Evolutionary conservation across 345 rosid genomes (phyloP).

Genomic region (Linum lewisii): DNA sequence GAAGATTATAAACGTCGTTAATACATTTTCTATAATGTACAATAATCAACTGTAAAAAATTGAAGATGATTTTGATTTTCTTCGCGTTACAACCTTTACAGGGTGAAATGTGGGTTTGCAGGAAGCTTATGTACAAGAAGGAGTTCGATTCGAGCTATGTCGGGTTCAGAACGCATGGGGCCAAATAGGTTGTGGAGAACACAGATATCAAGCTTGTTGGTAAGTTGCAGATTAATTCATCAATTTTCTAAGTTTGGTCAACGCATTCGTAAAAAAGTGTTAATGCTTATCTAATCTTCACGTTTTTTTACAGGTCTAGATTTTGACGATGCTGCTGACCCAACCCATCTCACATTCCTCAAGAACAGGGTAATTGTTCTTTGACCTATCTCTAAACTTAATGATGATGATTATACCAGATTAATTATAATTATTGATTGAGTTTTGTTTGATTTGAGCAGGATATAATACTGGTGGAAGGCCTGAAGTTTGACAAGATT

Average conservation of each 20-base stretch:
- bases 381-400: neutral
- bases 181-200: constrained; percentile 34
- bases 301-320: constrained; percentile 26
- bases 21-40: neutral
- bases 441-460: neutral
- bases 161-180: constrained; percentile 32
- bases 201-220: constrained; percentile 38
- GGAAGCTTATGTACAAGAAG: constrained; percentile 30
- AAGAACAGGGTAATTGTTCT: constrained; percentile 14
- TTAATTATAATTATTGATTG: too few species aligned
- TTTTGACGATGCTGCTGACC: constrained; percentile 21
- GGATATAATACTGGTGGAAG: neutral
- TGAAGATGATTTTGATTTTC: too few species aligned
- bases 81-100: too few species aligned
- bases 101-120: constrained; percentile 9
- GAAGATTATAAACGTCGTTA: neutral
- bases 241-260: too few species aligned
- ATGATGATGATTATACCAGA: too few species aligned
- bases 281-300: too few species aligned
- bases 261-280: too few species aligned
- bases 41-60: neutral
- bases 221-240: constrained; percentile 8
- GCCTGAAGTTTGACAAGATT: neutral
- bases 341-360: constrained; percentile 17
- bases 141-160: constrained; percentile 29